A percentile compares a stretch with the other conserved stretches of the same genome.
Evolutionary conservation across 805 yeast genomes (phyloP).

Genomic region (Candida lessepsii): DNA sequence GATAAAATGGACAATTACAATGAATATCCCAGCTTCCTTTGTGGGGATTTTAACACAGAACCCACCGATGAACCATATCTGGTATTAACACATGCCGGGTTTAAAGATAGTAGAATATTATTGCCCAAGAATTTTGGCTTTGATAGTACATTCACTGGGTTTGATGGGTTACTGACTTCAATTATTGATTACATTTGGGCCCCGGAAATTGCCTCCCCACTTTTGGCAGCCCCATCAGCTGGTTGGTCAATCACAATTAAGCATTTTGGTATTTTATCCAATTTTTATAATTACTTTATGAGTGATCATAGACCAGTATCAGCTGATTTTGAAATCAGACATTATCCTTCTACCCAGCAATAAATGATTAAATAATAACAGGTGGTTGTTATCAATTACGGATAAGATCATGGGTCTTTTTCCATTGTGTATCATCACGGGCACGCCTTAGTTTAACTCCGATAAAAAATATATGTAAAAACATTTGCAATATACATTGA

Average conservation of each 20-base stretch:
- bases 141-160: conserved; percentile 49
- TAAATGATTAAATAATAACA: too few relatives aligned
- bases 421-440: too few relatives aligned
- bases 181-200: conserved; percentile 50
- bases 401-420: too few relatives aligned
- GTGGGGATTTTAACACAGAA: conserved; percentile 45
- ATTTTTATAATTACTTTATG: conserved; percentile 31
- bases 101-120: conserved; percentile 30
- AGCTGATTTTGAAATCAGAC: conserved; percentile 18
- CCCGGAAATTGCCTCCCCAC: conserved; percentile 17
- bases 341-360: not conserved
- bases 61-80: conserved; percentile 41
- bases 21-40: conserved; percentile 35
- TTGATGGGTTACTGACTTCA: conserved; percentile 30
- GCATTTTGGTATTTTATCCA: conserved; percentile 39
- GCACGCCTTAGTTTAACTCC: too few relatives aligned
- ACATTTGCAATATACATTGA: too few relatives aligned
- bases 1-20: conserved; percentile 32
- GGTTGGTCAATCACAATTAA: conserved; percentile 25
- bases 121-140: conserved; percentile 41
- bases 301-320: conserved; percentile 44
- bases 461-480: too few relatives aligned
- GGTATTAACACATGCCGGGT: conserved; percentile 34
- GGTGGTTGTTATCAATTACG: too few relatives aligned
- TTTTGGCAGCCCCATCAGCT: not conserved